Base-by-base conservation (phyloP, 2,329 filamentous ascomycete genomes). In the Beauveria rudraprayagi region DNA sequence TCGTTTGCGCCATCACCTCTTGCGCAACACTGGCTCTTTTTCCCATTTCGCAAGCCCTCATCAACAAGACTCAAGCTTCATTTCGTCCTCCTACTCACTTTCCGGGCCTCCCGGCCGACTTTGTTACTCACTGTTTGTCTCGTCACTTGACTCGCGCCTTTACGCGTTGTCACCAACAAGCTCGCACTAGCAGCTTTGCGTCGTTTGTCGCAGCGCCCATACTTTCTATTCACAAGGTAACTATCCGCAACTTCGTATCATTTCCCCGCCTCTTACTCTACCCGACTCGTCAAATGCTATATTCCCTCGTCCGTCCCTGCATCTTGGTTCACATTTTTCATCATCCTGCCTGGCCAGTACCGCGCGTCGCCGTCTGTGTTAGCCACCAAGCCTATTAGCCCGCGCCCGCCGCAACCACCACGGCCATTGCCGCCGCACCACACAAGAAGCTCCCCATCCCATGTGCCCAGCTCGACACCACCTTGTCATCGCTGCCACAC, bases 381-480 rank as follows among this genome's bases (percentile, higher is more conserved):
- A 37, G 48, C 48, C 48, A 24, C 37, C 48, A 28, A 43, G 19
- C 40, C 37, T 53, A 48, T 28, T 60, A 53, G 57, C 58, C 54
- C 50, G 47, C 41, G 43, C 56, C 44, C 44, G 24, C 47, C 46
- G 34, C 60, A 47, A 61, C 54, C 54, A 56, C 54, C 53, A 57
- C 60, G 60, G 52, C 53, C 53, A 48, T 52, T 56, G 43, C 60
- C 60, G 60, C 60, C 58, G 58, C 58, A 60, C 58, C 50, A 48
- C 65, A 62, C 55, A 63, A 30, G 16, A 28, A 24, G 47, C 60
- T 50, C 47, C 47, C 53, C 24, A 53, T 60, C 40, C 53, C 24
- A 53, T 60, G 63, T 61, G 61, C 61, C 62, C 63, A 62, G 56
- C 63, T 62, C 59, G 63, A 59, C 56, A 58, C 51, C 60, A 50